Evolutionary conservation across 495 filamentous ascomycete species (phyloP).

Genomic region (Peziza echinospora): DNA sequence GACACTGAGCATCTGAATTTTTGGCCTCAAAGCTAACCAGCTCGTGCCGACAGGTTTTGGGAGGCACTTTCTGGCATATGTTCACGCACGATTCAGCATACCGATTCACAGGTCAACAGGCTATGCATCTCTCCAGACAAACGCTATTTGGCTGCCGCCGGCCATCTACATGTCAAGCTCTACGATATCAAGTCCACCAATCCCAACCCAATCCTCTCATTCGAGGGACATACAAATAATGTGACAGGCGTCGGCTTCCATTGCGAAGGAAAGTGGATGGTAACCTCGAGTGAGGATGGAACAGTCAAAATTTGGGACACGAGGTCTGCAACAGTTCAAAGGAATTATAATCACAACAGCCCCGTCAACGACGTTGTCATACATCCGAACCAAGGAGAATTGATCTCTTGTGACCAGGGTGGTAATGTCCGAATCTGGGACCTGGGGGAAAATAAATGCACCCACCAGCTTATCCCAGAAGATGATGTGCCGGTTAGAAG

Average conservation of each 20-base stretch:
- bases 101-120: conserved; percentile 93
- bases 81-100: conserved; percentile 90
- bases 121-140: conserved; percentile 98
- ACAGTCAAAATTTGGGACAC: conserved; percentile 99
- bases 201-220: conserved; percentile 71
- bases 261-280: conserved; percentile 99
- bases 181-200: conserved; percentile 96
- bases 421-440: conserved; percentile 95
- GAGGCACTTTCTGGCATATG: conserved; percentile 94
- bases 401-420: conserved; percentile 82
- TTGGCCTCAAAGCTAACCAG: conserved; percentile 2
- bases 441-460: conserved; percentile 86
- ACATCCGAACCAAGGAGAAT: conserved; percentile 92
- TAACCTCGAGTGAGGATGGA: conserved; percentile 92
- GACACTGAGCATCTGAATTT: no score
- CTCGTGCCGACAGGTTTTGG: conserved; percentile 53
- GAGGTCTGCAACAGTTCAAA: conserved; percentile 61
- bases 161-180: conserved; percentile 84
- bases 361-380: conserved; percentile 94
- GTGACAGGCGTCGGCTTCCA: conserved; percentile 94
- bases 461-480: conserved; percentile 87
- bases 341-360: conserved; percentile 71
- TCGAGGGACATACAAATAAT: conserved; percentile 88
- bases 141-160: conserved; percentile 80
- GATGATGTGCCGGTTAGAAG: conserved; percentile 82